Base-by-base conservation (phyloP, 306 rosid species). In the Quercus suber region DNA sequence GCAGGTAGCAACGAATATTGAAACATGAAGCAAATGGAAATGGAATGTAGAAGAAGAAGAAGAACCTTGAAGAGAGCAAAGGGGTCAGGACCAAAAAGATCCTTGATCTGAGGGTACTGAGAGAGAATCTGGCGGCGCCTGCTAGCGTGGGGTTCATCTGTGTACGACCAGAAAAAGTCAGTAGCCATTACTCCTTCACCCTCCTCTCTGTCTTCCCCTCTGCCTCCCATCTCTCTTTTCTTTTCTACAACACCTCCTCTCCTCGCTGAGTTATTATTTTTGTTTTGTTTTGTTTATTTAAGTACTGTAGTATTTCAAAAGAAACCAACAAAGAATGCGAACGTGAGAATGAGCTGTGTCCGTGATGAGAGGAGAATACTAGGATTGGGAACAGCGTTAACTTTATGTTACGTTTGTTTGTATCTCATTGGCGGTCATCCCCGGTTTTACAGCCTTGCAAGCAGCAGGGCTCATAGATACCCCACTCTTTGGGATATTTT, bases 91-190 rank as follows among this genome's bases (percentile, higher is more conserved):
- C 99, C 97, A 77, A 94, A 91, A 23, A 94, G 95, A 61, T 91
- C 81, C 65, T 91, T 91, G 76, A 94, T 89, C 58, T 89, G 97
- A 85, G 99, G 99, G 83, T 94, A 89, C 80, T 85, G 89, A 65
- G 92, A 89, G 89, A 94, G 99, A 73, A 94, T 94, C 89, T 88
- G 89, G 79, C 97, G 97, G 35, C 99, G 92, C 65, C 97, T 88
- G 21, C 97, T 81, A 69, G 97, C 95, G 72, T 92, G 99, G 43
- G 99, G 99, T 81, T 94, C 97, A 6, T 94, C 99, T 2, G 97
- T 89, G 82, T 91, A 94, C 0, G 99, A 91, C 97, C 99, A 94
- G 81, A 94, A 92, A 83, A 94, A 94, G 78, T 90, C 97, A 0
- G 82, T 88, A 0, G 97, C 86, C 93, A 88, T 88, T 30, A 82